Conservation (phyloP, 129 eudicot species). For the Sambucus nigra region DNA sequence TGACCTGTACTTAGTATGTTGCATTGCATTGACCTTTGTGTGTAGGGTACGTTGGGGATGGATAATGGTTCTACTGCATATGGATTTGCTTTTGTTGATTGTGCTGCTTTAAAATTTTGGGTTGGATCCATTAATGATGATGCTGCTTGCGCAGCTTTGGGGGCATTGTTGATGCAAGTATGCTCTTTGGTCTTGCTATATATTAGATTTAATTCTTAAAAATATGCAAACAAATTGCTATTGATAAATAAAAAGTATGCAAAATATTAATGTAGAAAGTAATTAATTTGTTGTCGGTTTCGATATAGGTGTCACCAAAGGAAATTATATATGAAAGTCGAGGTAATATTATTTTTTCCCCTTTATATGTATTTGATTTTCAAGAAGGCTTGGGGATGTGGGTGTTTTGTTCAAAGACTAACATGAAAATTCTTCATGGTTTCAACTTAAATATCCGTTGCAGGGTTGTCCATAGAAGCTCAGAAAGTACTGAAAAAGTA, state of each 20-base stretch:
- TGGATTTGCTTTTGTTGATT: conserved; percentile 97
- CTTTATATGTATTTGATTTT: not conserved
- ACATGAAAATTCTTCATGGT: conserved; percentile 7
- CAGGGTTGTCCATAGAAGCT: conserved; percentile 84
- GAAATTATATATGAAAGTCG: conserved; percentile 64
- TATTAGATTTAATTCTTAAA: conserved; percentile 1
- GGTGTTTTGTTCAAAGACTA: conserved; percentile 2
- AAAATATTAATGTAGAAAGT: conserved; percentile 1
- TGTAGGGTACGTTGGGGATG: conserved; percentile 42
- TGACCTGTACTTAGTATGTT: conserved; percentile 8
- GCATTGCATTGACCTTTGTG: conserved; percentile 17
- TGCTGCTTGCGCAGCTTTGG: conserved; percentile 83
- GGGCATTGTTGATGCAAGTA: conserved; percentile 91
- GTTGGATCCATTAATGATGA: conserved; percentile 89
- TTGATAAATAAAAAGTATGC: not conserved
- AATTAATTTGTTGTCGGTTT: conserved; percentile 6
- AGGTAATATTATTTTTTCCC: conserved; percentile 29
- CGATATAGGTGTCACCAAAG: conserved; percentile 77
- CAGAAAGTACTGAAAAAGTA: conserved; percentile 78
- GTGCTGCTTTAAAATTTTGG: conserved; percentile 89
- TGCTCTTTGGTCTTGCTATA: conserved; percentile 10
- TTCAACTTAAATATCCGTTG: conserved; percentile 3
- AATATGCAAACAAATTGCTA: not conserved
- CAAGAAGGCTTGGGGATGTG: not conserved
- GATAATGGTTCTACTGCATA: conserved; percentile 60